phyloP scores from a whole-genome alignment of 371 early-diverging fungal species.

The Enterospora canceri region DNA sequence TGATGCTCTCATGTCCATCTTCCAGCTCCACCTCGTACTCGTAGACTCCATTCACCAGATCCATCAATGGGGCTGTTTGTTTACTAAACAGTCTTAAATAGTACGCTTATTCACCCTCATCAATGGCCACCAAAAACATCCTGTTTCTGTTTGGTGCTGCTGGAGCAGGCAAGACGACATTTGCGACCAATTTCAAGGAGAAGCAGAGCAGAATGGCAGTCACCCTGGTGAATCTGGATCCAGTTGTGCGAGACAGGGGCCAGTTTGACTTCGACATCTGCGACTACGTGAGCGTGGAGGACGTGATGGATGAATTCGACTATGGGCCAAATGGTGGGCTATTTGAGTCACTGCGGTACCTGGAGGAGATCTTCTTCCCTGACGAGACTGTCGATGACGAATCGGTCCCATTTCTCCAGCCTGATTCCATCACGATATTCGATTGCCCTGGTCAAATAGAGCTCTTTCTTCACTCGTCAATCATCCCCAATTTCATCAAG shows the following conservation, averaged over 20 bases:
- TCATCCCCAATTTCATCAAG: constrained; percentile 65
- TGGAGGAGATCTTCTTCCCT: constrained; percentile 66
- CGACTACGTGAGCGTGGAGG: constrained; percentile 80
- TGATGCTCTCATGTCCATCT: no score
- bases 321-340: constrained; percentile 96
- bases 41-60: no score
- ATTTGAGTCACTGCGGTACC: constrained; percentile 77
- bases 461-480: constrained; percentile 87
- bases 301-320: constrained; percentile 85
- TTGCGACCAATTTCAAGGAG: constrained; percentile 76
- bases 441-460: constrained; percentile 99
- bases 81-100: no score
- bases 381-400: constrained; percentile 91
- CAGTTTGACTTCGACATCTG: constrained; percentile 64
- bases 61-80: no score
- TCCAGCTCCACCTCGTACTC: no score
- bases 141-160: constrained; percentile 86
- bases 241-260: constrained; percentile 67
- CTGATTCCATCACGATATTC: constrained; percentile 82
- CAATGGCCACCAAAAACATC: no score
- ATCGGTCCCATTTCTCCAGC: constrained; percentile 80
- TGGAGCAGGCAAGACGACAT: constrained; percentile 87
- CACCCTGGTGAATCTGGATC: constrained; percentile 88
- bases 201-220: constrained; percentile 69
- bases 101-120: no score